Percentiles rank a stretch among this genome's conserved stretches.
These are phyloP conservation scores for Populus nigra DNA, from an alignment of 345 rosid genomes.

Conservation along the genomic window DNA sequence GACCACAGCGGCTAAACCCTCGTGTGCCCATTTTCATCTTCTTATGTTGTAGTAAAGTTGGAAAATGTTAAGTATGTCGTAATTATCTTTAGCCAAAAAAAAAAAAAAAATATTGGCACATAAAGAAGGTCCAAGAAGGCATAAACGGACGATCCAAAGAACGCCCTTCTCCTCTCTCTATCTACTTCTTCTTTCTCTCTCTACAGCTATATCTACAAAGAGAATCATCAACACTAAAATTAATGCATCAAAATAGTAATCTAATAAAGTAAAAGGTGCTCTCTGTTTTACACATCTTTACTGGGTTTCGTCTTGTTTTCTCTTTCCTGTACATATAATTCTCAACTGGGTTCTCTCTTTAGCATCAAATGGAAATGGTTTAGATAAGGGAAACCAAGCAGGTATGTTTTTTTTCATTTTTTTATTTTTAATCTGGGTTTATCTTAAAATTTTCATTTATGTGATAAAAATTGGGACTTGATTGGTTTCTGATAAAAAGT, in stretches of 20 bases:
- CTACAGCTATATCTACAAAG: background rate
- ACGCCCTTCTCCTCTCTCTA: slow-evolving; percentile 9
- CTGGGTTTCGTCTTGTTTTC: slow-evolving; percentile 2
- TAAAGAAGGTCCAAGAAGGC: slow-evolving; percentile 31
- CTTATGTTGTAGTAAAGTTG: background rate
- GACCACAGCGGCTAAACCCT: no score
- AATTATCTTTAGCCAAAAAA: background rate
- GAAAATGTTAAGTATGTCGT: background rate
- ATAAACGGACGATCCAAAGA: slow-evolving; percentile 46
- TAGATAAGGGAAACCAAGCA: slow-evolving; percentile 41
- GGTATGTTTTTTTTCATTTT: background rate
- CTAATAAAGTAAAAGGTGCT: slow-evolving; percentile 12
- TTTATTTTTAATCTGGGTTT: background rate
- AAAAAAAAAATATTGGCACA: background rate
- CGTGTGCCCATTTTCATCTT: background rate
- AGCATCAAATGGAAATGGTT: slow-evolving; percentile 38
- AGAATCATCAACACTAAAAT: background rate
- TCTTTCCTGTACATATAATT: background rate
- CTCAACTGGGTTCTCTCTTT: slow-evolving; percentile 23
- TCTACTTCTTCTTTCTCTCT: background rate
- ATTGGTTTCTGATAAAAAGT: background rate
- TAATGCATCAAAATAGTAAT: background rate
- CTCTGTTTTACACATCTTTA: slow-evolving; percentile 14
- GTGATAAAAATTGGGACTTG: slow-evolving; percentile 4
- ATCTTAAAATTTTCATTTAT: slow-evolving; percentile 6